These are phyloP conservation scores for Plenodomus tracheiphilus DNA, from an alignment of 2,329 filamentous ascomycete genomes.

Conservation along the genomic window DNA sequence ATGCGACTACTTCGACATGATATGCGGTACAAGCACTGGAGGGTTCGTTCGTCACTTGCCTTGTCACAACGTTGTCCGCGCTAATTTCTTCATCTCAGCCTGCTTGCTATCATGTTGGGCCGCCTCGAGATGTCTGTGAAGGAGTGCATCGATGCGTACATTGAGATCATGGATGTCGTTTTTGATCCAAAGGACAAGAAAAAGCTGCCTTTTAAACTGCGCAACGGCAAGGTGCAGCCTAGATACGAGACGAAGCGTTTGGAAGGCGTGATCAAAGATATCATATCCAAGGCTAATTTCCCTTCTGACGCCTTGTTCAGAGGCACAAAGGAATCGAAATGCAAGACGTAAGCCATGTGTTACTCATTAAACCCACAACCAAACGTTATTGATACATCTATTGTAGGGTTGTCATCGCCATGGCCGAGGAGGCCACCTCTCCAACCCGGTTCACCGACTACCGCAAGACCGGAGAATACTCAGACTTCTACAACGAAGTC, in stretches of 20 bases:
- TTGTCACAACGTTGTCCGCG: neutral
- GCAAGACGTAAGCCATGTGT: constrained; percentile 5
- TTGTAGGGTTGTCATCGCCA: constrained; percentile 6
- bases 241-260: constrained; percentile 14
- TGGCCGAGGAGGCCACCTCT: constrained; percentile 3
- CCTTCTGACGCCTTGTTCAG: constrained; percentile 6
- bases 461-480: constrained; percentile 6
- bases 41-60: constrained; percentile 3
- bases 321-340: constrained; percentile 5
- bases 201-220: constrained; percentile 3
- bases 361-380: too few species aligned
- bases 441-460: constrained; percentile 10
- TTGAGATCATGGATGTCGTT: constrained; percentile 6
- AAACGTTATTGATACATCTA: neutral
- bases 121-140: constrained; percentile 18
- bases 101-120: constrained; percentile 22
- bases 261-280: constrained; percentile 12
- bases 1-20: constrained; percentile 21
- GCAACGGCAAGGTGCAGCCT: constrained; percentile 11
- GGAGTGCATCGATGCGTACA: constrained; percentile 15
- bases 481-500: constrained; percentile 25
- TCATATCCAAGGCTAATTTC: constrained; percentile 3
- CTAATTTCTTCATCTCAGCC: neutral
- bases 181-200: constrained; percentile 11
- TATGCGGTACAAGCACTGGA: constrained; percentile 25